Percentiles rank a stretch among this genome's conserved stretches.
These are phyloP conservation scores for Cyphellophora attinorum DNA, from an alignment of 2,329 filamentous ascomycete species.

Conservation along the genomic window DNA sequence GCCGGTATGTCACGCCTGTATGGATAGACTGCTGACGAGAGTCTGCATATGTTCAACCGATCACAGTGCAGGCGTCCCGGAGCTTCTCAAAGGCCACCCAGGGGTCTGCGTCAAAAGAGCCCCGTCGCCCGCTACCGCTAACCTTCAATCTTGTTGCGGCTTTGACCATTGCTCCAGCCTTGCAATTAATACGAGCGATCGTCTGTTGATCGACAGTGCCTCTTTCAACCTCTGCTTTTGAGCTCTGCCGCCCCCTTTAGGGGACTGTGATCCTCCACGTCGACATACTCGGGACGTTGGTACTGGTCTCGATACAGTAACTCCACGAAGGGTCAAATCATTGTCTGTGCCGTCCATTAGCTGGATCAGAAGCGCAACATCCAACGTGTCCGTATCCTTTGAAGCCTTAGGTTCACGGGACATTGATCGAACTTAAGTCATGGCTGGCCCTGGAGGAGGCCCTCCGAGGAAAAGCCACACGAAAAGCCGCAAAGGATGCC, in stretches of 20 bases:
- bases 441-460: conserved; percentile 82
- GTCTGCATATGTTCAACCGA: background rate
- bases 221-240: conserved; percentile 4
- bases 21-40: background rate
- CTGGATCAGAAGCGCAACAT: too few species aligned
- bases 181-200: conserved; percentile 11
- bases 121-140: background rate
- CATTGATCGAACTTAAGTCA: too few species aligned
- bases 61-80: background rate
- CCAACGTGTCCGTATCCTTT: too few species aligned
- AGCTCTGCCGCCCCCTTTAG: conserved; percentile 4
- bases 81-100: too few species aligned
- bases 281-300: too few species aligned
- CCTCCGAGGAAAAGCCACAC: conserved; percentile 88
- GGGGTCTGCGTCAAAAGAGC: too few species aligned
- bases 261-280: too few species aligned
- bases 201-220: background rate
- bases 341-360: too few species aligned
- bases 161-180: conserved; percentile 10
- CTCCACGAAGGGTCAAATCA: too few species aligned
- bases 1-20: background rate
- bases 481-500: conserved; percentile 97
- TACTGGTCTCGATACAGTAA: too few species aligned
- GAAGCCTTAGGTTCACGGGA: too few species aligned
- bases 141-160: conserved; percentile 5